These are phyloP conservation scores for Chalaropsis thielavioides DNA, from an alignment of 2,329 filamentous ascomycete species.

Conservation along the genomic window DNA sequence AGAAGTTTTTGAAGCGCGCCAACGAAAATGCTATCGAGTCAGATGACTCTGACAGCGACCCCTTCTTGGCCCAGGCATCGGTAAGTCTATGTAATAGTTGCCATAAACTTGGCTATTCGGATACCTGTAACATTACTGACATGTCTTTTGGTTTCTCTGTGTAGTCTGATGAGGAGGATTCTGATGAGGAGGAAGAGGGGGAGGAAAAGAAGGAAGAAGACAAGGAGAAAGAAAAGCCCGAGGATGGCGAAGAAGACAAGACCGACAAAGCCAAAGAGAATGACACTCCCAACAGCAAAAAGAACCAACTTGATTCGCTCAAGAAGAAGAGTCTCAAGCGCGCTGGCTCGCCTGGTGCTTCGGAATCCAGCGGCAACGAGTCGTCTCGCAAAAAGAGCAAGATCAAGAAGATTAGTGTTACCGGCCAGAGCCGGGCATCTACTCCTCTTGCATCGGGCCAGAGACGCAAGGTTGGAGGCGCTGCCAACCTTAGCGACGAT, in stretches of 20 bases:
- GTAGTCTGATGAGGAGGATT: slow-evolving; percentile 23
- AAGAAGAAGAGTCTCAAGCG: slow-evolving; percentile 62
- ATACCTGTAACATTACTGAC: slow-evolving; percentile 1
- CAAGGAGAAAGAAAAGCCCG: slow-evolving; percentile 45
- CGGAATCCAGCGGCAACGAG: slow-evolving; percentile 85
- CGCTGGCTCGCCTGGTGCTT: slow-evolving; percentile 70
- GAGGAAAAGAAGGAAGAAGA: slow-evolving; percentile 30
- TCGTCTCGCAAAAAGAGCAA: slow-evolving; percentile 66
- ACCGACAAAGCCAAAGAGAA: slow-evolving; percentile 42
- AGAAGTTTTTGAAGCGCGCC: slow-evolving; percentile 71
- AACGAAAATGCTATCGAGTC: slow-evolving; percentile 76
- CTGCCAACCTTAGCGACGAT: slow-evolving; percentile 56
- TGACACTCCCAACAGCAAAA: slow-evolving; percentile 38
- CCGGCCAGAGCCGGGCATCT: slow-evolving; percentile 28
- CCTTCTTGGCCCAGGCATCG: slow-evolving; percentile 25
- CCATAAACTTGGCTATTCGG: too few species aligned
- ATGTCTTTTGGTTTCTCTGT: not conserved
- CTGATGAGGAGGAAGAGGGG: slow-evolving; percentile 26
- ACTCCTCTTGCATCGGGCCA: slow-evolving; percentile 26
- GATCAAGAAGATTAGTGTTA: slow-evolving; percentile 35
- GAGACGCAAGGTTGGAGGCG: slow-evolving; percentile 29
- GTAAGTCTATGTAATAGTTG: slow-evolving; percentile 22
- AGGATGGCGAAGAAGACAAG: slow-evolving; percentile 41
- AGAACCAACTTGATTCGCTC: slow-evolving; percentile 29
- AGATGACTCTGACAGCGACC: slow-evolving; percentile 38